These are phyloP conservation scores for Pichia sp. DNA, from an alignment of 1,139 yeast species.

Conservation along the genomic window DNA sequence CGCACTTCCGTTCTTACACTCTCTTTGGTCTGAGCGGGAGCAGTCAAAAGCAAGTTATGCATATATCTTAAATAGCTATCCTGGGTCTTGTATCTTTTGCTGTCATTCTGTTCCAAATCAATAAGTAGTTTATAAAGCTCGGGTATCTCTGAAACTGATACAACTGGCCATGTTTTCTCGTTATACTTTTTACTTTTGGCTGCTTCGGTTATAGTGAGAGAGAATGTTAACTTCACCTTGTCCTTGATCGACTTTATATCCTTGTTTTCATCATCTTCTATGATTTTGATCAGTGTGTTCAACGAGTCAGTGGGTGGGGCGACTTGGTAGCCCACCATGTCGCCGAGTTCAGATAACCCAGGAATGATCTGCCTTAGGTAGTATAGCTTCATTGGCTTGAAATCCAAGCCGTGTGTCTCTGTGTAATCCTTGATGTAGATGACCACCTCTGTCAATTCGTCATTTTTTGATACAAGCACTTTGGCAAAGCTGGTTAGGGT, in stretches of 20 bases:
- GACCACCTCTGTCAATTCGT: constrained; percentile 42
- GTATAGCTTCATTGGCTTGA: constrained; percentile 32
- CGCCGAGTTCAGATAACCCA: constrained; percentile 51
- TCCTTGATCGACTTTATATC: constrained; percentile 32
- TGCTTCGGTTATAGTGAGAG: constrained; percentile 37
- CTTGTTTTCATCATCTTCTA: constrained; percentile 41
- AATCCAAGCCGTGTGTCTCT: constrained; percentile 8
- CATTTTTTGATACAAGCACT: constrained; percentile 35
- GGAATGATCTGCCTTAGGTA: constrained; percentile 59
- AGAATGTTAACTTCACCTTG: constrained; percentile 40
- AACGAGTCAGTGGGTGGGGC: constrained; percentile 51
- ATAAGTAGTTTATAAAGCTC: constrained; percentile 52
- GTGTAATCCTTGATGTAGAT: constrained; percentile 43
- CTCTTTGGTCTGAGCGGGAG: constrained; percentile 43
- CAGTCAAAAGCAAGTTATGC: constrained; percentile 47
- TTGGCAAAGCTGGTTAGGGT: constrained; percentile 40
- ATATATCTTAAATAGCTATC: constrained; percentile 54
- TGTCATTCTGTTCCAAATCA: constrained; percentile 61
- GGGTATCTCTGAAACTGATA: constrained; percentile 48
- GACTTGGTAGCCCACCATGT: constrained; percentile 47
- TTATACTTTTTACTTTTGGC: constrained; percentile 32
- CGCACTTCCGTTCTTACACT: constrained; percentile 38
- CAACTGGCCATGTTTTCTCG: constrained; percentile 46
- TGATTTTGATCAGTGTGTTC: constrained; percentile 44
- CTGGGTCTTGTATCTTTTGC: constrained; percentile 57